Evolutionary conservation across 192 early-diverging fungal genomes (phyloP).

Genomic region (Backusella mclennaniae): DNA sequence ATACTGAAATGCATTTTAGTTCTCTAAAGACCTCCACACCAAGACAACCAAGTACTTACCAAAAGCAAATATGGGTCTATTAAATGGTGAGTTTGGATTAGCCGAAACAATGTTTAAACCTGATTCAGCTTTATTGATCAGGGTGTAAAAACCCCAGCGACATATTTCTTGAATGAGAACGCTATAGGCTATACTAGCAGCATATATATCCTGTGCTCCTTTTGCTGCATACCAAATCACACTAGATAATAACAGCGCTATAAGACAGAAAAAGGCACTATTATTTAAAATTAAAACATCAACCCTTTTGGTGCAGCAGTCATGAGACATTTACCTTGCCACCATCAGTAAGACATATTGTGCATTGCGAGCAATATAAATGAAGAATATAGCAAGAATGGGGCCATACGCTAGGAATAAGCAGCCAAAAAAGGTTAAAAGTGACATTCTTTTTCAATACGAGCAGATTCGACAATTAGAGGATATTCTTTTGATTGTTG

Average conservation of each 20-base stretch:
- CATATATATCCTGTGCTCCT: slow-evolving; percentile 36
- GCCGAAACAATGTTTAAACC: slow-evolving; percentile 61
- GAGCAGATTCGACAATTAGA: too few species aligned
- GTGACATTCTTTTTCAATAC: slow-evolving; percentile 47
- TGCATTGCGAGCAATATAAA: slow-evolving; percentile 63
- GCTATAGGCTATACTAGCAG: slow-evolving; percentile 55
- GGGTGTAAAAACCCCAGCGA: slow-evolving; percentile 59
- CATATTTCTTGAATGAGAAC: slow-evolving; percentile 68
- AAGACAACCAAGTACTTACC: slow-evolving; percentile 37
- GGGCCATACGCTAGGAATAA: slow-evolving; percentile 75
- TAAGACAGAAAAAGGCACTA: slow-evolving; percentile 83
- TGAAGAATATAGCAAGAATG: slow-evolving; percentile 66
- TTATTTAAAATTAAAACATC: neutral
- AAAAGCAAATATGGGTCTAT: slow-evolving; percentile 61
- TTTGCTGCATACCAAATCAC: slow-evolving; percentile 67
- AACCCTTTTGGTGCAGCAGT: neutral
- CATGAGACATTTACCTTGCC: slow-evolving; percentile 52
- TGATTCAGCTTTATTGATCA: slow-evolving; percentile 61
- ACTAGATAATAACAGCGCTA: slow-evolving; percentile 70
- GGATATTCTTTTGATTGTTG: too few species aligned
- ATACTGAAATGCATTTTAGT: slow-evolving; percentile 34
- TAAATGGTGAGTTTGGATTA: slow-evolving; percentile 66
- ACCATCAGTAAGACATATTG: slow-evolving; percentile 73
- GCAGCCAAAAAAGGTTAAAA: slow-evolving; percentile 72
- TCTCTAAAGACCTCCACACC: too few species aligned